phyloP scores from a whole-genome alignment of 257 asterid genomes.

The Plantago major region DNA sequence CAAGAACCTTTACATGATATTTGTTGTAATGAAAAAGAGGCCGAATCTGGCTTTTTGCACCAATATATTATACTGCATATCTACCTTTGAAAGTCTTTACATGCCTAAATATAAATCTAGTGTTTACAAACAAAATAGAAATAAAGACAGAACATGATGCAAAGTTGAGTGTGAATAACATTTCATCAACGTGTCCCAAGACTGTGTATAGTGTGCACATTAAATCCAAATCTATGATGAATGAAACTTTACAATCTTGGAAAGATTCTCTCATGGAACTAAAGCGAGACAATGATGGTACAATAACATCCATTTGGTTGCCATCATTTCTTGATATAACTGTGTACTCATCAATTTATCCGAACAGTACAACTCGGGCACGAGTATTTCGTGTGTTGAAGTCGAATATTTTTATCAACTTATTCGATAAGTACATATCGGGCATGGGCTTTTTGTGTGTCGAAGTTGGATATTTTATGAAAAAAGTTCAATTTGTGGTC shows the following conservation, averaged over 20 bases:
- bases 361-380: no score
- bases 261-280: slow-evolving; percentile 23
- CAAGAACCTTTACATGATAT: slow-evolving; percentile 22
- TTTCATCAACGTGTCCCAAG: slow-evolving; percentile 11
- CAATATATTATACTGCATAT: slow-evolving; percentile 7
- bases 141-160: slow-evolving; percentile 27
- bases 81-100: slow-evolving; percentile 24
- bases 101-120: slow-evolving; percentile 16
- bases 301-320: slow-evolving; percentile 16
- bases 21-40: slow-evolving; percentile 21
- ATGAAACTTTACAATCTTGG: not conserved
- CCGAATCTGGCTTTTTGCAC: slow-evolving; percentile 29
- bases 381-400: no score
- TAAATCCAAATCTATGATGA: slow-evolving; percentile 17
- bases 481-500: no score
- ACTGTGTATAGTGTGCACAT: slow-evolving; percentile 12
- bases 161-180: slow-evolving; percentile 57
- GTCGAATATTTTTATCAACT: no score
- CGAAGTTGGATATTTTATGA: no score
- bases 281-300: slow-evolving; percentile 21
- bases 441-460: no score
- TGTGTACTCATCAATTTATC: no score
- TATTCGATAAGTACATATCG: no score
- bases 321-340: slow-evolving; percentile 7
- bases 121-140: slow-evolving; percentile 7